Evolutionary conservation across 2,329 filamentous ascomycete species (phyloP), one percentile per base, ranked within the genome.

Genomic region (Neofusicoccum sp.): DNA sequence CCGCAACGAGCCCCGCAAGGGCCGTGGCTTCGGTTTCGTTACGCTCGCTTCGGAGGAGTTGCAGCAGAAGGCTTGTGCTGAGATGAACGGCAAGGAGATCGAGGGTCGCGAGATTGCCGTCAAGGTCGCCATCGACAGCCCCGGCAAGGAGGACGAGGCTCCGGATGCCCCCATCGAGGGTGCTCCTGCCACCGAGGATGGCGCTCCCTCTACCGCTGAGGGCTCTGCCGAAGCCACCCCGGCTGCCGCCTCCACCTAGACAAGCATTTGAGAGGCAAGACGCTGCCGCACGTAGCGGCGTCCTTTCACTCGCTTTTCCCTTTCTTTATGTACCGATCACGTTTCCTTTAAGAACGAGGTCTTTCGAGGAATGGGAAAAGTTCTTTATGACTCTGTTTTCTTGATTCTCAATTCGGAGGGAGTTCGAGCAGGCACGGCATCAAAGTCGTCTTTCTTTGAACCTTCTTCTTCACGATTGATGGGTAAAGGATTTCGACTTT

Each of bases 71-170:
- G 95, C 95, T 67, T 96, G 97, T 67, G 75, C 81, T 58, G 95
- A 99, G 84, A 99, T 99, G 95, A 97, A 99, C 80, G 95, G 92
- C 81, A 98, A 96, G 87, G 91, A 96, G 77, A 95, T 99, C 69
- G 95, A 98, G 79, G 95, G 93, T 66, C 93, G 95, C 73, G 93
- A 98, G 83, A 99, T 99, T 70, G 95, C 95, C 67, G 95, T 99
- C 85, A 99, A 99, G 90, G 93, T 99, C 75, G 95, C 95, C 75
- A 98, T 99, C 74, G 95, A 99, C 83, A 97, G 92, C 84, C 95
- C 95, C 66, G 93, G 96, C 81, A 99, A 98, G 89, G 93, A 97
- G 80, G 93, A 97, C 75, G 86, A 89, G 72, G 89, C 83, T 69
- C 77, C 80, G 61, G 80, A 79, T 65, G 79, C 75, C 62, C 75